Conservation (phyloP, 306 rosid genomes). For the Corylus americana region DNA sequence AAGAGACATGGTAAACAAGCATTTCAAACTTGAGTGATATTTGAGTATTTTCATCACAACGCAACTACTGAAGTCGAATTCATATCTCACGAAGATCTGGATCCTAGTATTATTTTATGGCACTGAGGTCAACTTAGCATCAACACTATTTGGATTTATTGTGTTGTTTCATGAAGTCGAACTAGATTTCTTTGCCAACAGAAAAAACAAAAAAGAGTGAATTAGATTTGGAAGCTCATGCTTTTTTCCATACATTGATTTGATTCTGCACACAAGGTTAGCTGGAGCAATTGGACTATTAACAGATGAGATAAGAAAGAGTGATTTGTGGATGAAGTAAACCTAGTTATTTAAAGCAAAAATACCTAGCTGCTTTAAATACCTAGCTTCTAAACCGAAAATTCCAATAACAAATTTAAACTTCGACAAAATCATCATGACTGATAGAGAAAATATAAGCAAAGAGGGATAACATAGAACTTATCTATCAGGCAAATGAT, state of each 20-base stretch:
- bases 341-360: not conserved
- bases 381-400: not conserved
- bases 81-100: not conserved
- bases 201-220: not conserved
- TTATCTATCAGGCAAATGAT: not conserved
- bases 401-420: not conserved
- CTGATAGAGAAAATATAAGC: not conserved
- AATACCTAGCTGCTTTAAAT: not conserved
- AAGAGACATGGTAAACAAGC: not conserved
- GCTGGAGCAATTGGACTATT: not conserved
- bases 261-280: not conserved
- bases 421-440: not conserved
- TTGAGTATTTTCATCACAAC: not conserved
- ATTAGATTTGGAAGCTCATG: not conserved
- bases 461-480: conserved; percentile 3
- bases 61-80: not conserved
- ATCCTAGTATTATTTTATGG: too few relatives aligned
- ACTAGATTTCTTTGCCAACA: not conserved
- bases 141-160: not conserved
- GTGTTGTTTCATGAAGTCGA: not conserved
- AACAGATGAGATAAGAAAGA: not conserved
- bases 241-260: not conserved
- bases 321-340: not conserved
- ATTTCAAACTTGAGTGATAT: not conserved
- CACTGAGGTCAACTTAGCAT: too few relatives aligned